phyloP scores from a whole-genome alignment of 495 filamentous ascomycete species.

The Xylaria castorea region DNA sequence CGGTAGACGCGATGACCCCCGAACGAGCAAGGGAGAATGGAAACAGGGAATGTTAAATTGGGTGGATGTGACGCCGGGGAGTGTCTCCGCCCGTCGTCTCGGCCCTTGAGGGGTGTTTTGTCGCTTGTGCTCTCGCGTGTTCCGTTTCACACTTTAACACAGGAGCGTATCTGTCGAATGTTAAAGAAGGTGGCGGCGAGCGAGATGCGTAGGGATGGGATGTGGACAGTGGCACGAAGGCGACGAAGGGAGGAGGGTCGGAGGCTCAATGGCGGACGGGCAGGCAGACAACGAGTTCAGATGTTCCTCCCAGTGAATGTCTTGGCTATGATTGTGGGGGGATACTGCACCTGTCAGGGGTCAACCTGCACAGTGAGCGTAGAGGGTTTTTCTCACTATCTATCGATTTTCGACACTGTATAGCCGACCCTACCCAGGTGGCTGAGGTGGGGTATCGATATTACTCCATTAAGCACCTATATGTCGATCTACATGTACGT shows the following conservation, averaged over 20 bases:
- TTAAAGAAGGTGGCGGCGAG: neutral
- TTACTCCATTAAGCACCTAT: neutral
- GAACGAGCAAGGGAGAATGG: neutral
- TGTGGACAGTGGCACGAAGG: slow-evolving; percentile 5
- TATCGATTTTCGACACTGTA: neutral
- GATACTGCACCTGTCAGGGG: slow-evolving; percentile 5
- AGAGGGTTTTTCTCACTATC: neutral
- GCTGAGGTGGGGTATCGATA: neutral
- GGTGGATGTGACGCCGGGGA: slow-evolving; percentile 22
- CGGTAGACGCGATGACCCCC: neutral
- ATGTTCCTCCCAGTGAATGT: neutral
- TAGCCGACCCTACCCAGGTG: neutral
- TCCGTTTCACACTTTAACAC: neutral
- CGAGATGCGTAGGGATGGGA: slow-evolving; percentile 1
- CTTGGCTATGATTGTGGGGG: slow-evolving; percentile 9
- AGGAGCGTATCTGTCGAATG: neutral
- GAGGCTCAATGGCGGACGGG: neutral
- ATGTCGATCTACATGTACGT: too few species aligned
- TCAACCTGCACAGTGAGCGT: neutral
- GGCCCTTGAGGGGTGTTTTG: neutral
- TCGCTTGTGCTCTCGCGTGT: slow-evolving; percentile 3
- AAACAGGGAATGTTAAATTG: slow-evolving; percentile 24
- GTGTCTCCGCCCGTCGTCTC: slow-evolving; percentile 18
- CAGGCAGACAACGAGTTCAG: slow-evolving; percentile 14
- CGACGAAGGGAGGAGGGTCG: slow-evolving; percentile 6